Percentiles rank a stretch among this genome's conserved stretches.
These are phyloP conservation scores for Emmonsiellopsis sp. DNA, from an alignment of 2,329 filamentous ascomycete species.

Conservation along the genomic window DNA sequence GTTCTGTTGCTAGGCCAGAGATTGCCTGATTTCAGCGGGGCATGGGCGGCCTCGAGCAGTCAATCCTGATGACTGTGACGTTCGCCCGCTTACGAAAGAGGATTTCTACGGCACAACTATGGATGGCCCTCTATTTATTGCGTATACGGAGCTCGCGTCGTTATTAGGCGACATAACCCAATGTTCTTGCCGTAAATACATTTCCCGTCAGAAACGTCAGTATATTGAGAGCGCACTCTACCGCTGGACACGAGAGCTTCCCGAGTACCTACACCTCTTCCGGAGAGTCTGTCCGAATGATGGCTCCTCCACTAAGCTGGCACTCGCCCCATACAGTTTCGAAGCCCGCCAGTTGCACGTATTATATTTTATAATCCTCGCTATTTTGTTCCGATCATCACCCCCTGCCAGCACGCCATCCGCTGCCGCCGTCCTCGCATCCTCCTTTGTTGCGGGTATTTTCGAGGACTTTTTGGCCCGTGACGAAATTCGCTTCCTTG, in stretches of 20 bases:
- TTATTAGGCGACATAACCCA: slow-evolving; percentile 26
- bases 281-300: slow-evolving; percentile 7
- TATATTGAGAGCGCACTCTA: slow-evolving; percentile 20
- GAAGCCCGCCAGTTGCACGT: slow-evolving; percentile 32
- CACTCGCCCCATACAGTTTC: slow-evolving; percentile 22
- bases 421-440: slow-evolving; percentile 30
- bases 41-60: slow-evolving; percentile 34
- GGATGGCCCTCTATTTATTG: slow-evolving; percentile 27
- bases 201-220: slow-evolving; percentile 18
- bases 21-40: slow-evolving; percentile 34
- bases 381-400: slow-evolving; percentile 30
- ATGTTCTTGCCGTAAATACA: slow-evolving; percentile 17
- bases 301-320: slow-evolving; percentile 7
- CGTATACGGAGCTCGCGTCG: slow-evolving; percentile 33
- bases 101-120: slow-evolving; percentile 26
- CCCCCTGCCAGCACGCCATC: slow-evolving; percentile 24
- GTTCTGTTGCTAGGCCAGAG: slow-evolving; percentile 20
- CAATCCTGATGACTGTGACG: slow-evolving; percentile 30
- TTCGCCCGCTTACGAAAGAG: slow-evolving; percentile 24
- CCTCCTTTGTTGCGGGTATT: slow-evolving; percentile 35
- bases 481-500: slow-evolving; percentile 35
- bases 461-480: slow-evolving; percentile 38
- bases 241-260: slow-evolving; percentile 30
- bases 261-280: slow-evolving; percentile 21
- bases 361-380: slow-evolving; percentile 32